These are phyloP conservation scores for Syzygium oleosum DNA, from an alignment of 345 rosid genomes.

Conservation along the genomic window DNA sequence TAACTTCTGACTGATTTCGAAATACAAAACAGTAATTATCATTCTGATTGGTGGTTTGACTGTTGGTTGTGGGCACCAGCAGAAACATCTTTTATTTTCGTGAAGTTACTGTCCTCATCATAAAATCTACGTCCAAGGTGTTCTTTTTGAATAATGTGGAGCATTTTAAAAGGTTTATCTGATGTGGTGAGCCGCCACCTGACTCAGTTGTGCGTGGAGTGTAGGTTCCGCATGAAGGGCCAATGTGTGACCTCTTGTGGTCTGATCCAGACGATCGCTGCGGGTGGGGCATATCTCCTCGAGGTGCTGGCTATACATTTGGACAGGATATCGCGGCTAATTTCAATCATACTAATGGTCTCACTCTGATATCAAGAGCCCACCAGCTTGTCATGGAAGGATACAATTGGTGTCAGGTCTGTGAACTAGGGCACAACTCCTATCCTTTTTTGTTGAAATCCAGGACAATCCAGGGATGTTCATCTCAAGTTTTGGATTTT, in stretches of 20 bases:
- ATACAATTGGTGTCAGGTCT: constrained; percentile 91
- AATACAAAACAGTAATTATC: not conserved
- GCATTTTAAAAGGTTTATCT: not conserved
- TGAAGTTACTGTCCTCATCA: not conserved
- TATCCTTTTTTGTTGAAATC: not conserved
- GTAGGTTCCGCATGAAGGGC: constrained; percentile 98
- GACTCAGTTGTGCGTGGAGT: not conserved
- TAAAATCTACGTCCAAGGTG: not conserved
- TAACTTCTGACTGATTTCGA: not conserved
- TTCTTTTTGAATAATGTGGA: not conserved
- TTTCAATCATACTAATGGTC: constrained; percentile 89
- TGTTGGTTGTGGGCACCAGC: not conserved
- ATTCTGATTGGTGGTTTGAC: not conserved
- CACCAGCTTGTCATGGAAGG: constrained; percentile 99
- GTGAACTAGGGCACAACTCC: not conserved
- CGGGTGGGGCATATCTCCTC: constrained; percentile 99
- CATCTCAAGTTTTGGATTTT: not conserved
- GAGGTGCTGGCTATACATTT: constrained; percentile 95
- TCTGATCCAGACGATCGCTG: constrained; percentile 98
- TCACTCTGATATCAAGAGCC: constrained; percentile 79
- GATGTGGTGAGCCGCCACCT: not conserved
- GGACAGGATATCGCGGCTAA: constrained; percentile 88
- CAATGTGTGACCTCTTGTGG: constrained; percentile 98
- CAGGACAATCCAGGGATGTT: not conserved
- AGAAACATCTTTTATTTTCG: not conserved